Evolutionary conservation across 2,329 filamentous ascomycete species (phyloP), one percentile per base, ranked within the genome.

Genomic region (Calonectria crousiana): DNA sequence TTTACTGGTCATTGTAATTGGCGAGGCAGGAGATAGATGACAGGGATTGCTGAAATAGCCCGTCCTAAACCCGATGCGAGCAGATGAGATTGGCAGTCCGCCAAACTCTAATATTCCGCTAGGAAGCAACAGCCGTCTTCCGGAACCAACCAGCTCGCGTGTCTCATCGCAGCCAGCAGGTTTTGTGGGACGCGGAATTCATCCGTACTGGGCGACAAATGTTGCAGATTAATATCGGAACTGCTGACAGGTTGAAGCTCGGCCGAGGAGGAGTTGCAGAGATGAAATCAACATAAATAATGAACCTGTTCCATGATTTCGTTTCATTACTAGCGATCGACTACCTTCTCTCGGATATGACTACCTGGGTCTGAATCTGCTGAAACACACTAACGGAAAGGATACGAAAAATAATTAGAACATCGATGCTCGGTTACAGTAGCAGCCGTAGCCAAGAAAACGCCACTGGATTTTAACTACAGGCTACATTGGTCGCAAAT

Each of bases 161-260:
- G 34, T 5, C 26, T 62, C n/a, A 2, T 16, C 20, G 23, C 4
- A 34, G 20, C n/a, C 32, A 18, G 56, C 34, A 20, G 18, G 36
- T 28, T 41, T 62, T 62, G 56, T 62, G 56, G 56, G 56, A 62
- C 56, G 56, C 56, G 56, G 56, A 62, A 62, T 62, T 41, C 10
- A 3, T 28, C 56, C 56, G 56, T 62, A n/a, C 14, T 13, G 8
- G 26, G 32, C 23, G 52, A 32, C 4, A 18, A 23, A 38, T 60
- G 32, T 60, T 41, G 34, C 34, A 23, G n/a, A 47, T 23, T 38
- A 20, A 34, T 60, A 41, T 41, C 26, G 14, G 13, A n/a, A 38
- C 16, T 58, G 20, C 9, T 23, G 10, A 47, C 44, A 47, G 20
- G 9, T n/a, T 47, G 9, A 10, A 47, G 18, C 44, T 47, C 8